Percentiles rank a stretch among this genome's conserved stretches.
phyloP scores from a whole-genome alignment of 306 rosid species.

The peach (Prunus persica) region DNA sequence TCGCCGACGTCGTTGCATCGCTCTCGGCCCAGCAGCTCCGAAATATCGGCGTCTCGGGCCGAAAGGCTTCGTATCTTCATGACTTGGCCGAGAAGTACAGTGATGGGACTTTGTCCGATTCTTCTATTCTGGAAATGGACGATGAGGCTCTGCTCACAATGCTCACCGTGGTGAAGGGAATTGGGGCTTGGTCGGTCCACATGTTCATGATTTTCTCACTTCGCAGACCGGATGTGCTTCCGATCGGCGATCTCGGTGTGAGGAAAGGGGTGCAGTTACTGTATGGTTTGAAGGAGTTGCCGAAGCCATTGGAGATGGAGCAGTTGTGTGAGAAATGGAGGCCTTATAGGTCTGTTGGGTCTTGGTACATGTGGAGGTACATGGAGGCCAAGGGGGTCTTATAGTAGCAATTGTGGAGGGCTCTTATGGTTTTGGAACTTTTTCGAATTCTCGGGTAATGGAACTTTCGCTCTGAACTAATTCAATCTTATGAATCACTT shows the following conservation, averaged over 20 bases:
- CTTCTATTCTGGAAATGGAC: conserved; percentile 60
- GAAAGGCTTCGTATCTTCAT: conserved; percentile 65
- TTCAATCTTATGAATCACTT: background rate
- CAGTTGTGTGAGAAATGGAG: conserved; percentile 63
- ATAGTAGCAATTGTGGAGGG: background rate
- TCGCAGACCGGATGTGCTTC: conserved; percentile 68
- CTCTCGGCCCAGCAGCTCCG: conserved; percentile 49
- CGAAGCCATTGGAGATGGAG: conserved; percentile 62
- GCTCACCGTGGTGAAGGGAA: conserved; percentile 64
- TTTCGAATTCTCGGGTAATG: background rate
- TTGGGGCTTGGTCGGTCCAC: conserved; percentile 87
- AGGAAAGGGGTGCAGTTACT: conserved; percentile 65
- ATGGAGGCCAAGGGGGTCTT: conserved; percentile 53
- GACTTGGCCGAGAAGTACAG: conserved; percentile 54
- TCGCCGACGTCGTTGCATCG: conserved; percentile 40
- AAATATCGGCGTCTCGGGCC: conserved; percentile 60
- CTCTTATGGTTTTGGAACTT: background rate
- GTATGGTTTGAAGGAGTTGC: conserved; percentile 65
- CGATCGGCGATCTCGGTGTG: conserved; percentile 75
- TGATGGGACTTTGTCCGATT: conserved; percentile 51
- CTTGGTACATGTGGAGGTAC: conserved; percentile 80
- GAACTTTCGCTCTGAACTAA: background rate
- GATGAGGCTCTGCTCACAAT: conserved; percentile 44
- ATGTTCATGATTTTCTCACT: conserved; percentile 85
- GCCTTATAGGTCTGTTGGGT: conserved; percentile 76